phyloP scores from a whole-genome alignment of 495 filamentous ascomycete species.

The Penicillium robsamsonii region DNA sequence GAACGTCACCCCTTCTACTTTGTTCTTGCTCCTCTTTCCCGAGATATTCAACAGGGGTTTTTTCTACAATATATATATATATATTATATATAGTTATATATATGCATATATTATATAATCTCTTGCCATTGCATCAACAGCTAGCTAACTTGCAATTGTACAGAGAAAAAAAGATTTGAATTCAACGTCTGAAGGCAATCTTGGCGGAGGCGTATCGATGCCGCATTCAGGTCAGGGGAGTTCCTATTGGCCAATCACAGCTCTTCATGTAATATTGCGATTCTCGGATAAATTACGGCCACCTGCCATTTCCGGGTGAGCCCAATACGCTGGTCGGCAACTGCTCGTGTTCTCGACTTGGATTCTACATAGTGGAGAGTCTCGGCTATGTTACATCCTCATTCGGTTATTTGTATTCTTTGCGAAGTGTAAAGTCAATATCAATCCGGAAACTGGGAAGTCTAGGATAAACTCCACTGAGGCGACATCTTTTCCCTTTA shows the following conservation, averaged over 20 bases:
- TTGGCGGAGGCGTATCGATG: slow-evolving; percentile 11
- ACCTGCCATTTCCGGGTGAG: background rate
- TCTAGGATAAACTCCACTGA: background rate
- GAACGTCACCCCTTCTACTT: background rate
- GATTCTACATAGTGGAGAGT: background rate
- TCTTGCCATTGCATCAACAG: too few species aligned
- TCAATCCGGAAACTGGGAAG: background rate
- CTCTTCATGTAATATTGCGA: background rate
- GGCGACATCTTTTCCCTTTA: too few species aligned
- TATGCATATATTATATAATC: too few species aligned
- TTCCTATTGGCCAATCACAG: slow-evolving; percentile 8
- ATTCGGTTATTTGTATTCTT: background rate
- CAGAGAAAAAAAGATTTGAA: background rate
- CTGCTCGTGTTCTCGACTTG: background rate
- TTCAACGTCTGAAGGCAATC: background rate
- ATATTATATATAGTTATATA: too few species aligned
- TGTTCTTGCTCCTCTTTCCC: background rate
- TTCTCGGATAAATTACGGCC: background rate
- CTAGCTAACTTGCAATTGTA: background rate
- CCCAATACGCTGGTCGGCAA: too few species aligned
- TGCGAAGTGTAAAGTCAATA: background rate
- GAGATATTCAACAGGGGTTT: background rate
- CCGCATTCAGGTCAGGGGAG: slow-evolving; percentile 14
- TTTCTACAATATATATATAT: too few species aligned
- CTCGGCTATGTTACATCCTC: background rate